Conservation (phyloP, 2,329 filamentous ascomycete species). For the Didymosphaeria variabile region DNA sequence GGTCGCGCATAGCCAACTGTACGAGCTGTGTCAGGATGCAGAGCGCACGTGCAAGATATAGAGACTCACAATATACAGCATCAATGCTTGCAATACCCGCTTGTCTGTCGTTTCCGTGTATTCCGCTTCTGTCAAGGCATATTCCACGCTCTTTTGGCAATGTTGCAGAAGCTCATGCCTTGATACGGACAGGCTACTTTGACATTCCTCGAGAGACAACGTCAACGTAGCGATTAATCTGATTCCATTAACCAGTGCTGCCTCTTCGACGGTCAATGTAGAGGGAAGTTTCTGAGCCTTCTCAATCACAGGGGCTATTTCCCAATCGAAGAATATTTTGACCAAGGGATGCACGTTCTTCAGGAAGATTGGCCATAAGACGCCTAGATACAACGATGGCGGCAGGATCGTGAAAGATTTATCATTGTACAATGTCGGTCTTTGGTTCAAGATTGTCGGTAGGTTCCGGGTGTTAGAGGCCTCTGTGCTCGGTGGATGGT, state of each 20-base stretch:
- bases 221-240: background rate
- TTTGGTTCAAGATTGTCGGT: constrained; percentile 1
- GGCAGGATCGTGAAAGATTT: background rate
- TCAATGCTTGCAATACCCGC: background rate
- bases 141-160: background rate
- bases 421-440: background rate
- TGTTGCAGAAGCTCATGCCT: background rate
- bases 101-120: background rate
- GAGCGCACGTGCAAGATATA: background rate
- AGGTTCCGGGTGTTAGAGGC: background rate
- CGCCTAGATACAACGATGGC: background rate
- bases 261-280: background rate
- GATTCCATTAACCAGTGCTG: background rate
- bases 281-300: background rate
- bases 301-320: background rate
- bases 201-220: background rate
- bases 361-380: background rate
- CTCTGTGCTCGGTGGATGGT: background rate
- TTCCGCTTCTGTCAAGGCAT: background rate
- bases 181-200: background rate
- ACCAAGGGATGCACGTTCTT: background rate
- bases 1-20: background rate
- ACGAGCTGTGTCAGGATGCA: background rate
- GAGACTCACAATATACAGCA: background rate
- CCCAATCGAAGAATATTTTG: constrained; percentile 1